These are phyloP conservation scores for Stachybotrys chartarum DNA, from an alignment of 2,329 filamentous ascomycete genomes.

Conservation along the genomic window DNA sequence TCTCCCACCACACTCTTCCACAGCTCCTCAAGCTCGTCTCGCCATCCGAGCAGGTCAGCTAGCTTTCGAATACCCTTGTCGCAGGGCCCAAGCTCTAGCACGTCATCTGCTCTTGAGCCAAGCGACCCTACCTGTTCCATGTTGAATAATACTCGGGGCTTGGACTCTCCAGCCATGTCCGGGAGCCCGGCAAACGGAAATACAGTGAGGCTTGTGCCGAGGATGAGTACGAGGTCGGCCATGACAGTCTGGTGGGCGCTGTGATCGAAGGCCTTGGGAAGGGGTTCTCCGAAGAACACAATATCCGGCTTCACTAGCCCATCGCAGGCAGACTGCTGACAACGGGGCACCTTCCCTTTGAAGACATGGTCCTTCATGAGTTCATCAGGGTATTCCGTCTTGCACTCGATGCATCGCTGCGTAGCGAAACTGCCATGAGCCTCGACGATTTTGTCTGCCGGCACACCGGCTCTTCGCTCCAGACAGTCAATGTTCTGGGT, in stretches of 20 bases:
- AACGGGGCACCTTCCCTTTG: conserved; percentile 63
- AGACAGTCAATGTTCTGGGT: conserved; percentile 98
- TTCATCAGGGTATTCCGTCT: conserved; percentile 60
- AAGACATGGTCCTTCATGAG: conserved; percentile 66
- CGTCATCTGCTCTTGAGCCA: conserved; percentile 74
- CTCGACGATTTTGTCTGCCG: conserved; percentile 74
- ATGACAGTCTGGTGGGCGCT: conserved; percentile 39
- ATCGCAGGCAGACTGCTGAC: conserved; percentile 52
- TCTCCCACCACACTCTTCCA: conserved; percentile 66
- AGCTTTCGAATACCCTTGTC: conserved; percentile 74
- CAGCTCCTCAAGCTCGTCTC: conserved; percentile 68
- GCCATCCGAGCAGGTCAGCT: conserved; percentile 77
- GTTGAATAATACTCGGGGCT: conserved; percentile 82
- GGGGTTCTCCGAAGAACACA: conserved; percentile 80
- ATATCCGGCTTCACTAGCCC: conserved; percentile 91
- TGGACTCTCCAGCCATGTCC: conserved; percentile 48
- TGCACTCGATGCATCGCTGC: conserved; percentile 89
- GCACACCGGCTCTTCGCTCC: conserved; percentile 80
- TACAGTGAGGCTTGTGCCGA: conserved; percentile 83
- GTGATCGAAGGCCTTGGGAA: conserved; percentile 34
- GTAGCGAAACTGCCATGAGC: conserved; percentile 92
- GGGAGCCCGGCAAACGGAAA: conserved; percentile 86
- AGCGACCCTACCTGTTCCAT: conserved; percentile 74
- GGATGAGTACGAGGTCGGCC: conserved; percentile 74
- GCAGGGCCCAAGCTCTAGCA: conserved; percentile 74